These are phyloP conservation scores for Ostreobium quekettii DNA, from an alignment of 139 green algal species.

Conservation along the genomic window DNA sequence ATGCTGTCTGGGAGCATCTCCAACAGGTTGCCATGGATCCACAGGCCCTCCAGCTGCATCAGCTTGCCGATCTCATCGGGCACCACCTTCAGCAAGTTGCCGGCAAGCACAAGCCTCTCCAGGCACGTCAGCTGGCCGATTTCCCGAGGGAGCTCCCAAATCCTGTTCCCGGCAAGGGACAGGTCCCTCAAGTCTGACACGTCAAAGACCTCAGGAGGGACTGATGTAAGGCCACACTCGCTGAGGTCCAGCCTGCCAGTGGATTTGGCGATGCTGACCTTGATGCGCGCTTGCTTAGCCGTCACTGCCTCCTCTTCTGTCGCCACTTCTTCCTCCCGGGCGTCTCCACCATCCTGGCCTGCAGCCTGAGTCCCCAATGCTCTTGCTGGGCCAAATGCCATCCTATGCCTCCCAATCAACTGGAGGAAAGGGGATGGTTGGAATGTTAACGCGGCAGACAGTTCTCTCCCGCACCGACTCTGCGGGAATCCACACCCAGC, in stretches of 20 bases:
- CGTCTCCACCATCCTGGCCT: no score
- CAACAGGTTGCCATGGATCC: slow-evolving; percentile 61
- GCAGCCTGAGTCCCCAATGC: no score
- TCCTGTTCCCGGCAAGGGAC: slow-evolving; percentile 52
- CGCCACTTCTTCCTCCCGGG: no score
- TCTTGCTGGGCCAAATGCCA: no score
- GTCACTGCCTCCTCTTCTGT: no score
- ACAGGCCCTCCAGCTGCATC: slow-evolving; percentile 43
- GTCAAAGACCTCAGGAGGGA: slow-evolving; percentile 43
- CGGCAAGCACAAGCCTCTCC: slow-evolving; percentile 41
- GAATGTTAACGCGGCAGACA: no score
- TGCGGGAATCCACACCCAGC: no score
- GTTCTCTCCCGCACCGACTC: no score
- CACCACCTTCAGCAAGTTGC: slow-evolving; percentile 35
- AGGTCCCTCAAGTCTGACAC: slow-evolving; percentile 38
- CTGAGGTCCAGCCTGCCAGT: slow-evolving; percentile 61
- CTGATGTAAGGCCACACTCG: slow-evolving; percentile 35
- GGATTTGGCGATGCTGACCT: slow-evolving; percentile 28
- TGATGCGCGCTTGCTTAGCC: slow-evolving; percentile 7
- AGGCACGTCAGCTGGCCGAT: slow-evolving; percentile 39
- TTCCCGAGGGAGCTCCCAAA: slow-evolving; percentile 31
- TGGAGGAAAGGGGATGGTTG: no score
- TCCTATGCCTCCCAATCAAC: no score
- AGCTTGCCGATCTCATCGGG: slow-evolving; percentile 41
- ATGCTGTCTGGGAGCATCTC: slow-evolving; percentile 42